These are phyloP conservation scores for Chaetoscypha palmicola DNA, from an alignment of 2,329 filamentous ascomycete genomes.

Conservation along the genomic window DNA sequence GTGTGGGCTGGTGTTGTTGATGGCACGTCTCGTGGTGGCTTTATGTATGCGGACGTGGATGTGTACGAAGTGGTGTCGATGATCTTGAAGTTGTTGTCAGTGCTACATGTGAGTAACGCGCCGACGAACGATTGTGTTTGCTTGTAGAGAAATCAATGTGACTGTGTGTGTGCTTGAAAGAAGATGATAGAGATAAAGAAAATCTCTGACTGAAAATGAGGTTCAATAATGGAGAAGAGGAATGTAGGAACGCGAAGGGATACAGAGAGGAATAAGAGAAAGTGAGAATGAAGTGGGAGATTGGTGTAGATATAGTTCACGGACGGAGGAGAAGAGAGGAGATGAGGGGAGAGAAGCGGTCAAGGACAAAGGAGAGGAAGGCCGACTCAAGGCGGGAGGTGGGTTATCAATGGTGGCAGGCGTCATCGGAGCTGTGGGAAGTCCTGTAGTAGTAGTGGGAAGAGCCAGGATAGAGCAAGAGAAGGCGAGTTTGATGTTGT, in stretches of 20 bases:
- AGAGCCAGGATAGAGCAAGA: background rate
- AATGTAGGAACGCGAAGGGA: background rate
- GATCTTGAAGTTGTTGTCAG: too few species aligned
- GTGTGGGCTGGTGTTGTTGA: background rate
- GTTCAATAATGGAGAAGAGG: background rate
- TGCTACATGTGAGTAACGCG: too few species aligned
- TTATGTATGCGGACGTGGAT: too few species aligned
- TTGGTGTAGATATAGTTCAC: background rate
- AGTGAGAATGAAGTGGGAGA: background rate
- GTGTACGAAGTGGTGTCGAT: too few species aligned
- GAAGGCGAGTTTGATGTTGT: conserved; percentile 2
- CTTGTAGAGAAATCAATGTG: background rate
- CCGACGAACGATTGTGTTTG: too few species aligned
- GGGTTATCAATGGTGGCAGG: background rate
- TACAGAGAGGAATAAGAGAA: background rate
- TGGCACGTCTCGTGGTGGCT: background rate
- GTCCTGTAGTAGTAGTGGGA: background rate
- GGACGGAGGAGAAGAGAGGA: background rate
- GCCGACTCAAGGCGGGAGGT: background rate
- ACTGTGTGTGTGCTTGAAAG: background rate
- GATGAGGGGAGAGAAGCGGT: background rate
- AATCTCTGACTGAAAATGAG: background rate
- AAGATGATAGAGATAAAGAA: background rate
- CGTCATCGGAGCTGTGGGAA: background rate
- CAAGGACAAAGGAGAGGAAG: background rate